A percentile compares a stretch with the other conserved stretches of the same genome.
Evolutionary conservation across 768 basidiomycete species (phyloP).

Genomic region (Podaxis sp.): DNA sequence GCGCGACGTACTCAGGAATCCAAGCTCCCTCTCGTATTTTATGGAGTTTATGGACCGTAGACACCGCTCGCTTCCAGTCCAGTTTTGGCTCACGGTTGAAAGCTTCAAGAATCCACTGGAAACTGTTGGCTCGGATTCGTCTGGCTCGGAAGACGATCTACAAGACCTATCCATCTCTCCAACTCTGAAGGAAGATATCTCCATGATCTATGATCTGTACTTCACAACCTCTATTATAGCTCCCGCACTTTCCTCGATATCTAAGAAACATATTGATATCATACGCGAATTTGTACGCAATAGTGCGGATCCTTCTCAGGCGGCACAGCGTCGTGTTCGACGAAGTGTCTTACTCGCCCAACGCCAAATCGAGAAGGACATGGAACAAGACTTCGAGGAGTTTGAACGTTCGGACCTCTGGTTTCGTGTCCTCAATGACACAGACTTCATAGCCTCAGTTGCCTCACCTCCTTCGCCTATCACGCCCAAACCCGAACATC

Average conservation of each 20-base stretch:
- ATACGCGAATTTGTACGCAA: conserved; percentile 67
- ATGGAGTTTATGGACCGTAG: conserved; percentile 99
- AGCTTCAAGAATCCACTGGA: conserved; percentile 97
- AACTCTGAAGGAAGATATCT: conserved; percentile 81
- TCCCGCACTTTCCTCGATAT: conserved; percentile 57
- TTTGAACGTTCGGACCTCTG: conserved; percentile 89
- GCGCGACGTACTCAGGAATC: conserved; percentile 81
- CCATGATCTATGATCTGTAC: conserved; percentile 86
- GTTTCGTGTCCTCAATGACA: conserved; percentile 82
- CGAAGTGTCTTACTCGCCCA: conserved; percentile 82
- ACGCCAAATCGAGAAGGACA: conserved; percentile 76
- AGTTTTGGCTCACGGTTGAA: conserved; percentile 97
- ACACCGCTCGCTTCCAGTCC: conserved; percentile 77
- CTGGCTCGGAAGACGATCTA: conserved; percentile 52
- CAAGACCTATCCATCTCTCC: conserved; percentile 50
- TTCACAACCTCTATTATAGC: conserved; percentile 61
- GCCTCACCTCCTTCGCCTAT: conserved; percentile 8
- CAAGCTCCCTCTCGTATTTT: conserved; percentile 89
- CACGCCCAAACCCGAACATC: neutral
- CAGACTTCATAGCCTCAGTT: conserved; percentile 34
- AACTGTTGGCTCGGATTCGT: conserved; percentile 68
- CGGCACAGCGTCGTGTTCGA: conserved; percentile 54
- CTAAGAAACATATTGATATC: conserved; percentile 61
- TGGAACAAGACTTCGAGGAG: conserved; percentile 89
- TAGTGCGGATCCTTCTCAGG: conserved; percentile 32